These are phyloP conservation scores for Globisporangium cylindrosporum DNA, from an alignment of 352 stramenopile genomes.

Conservation along the genomic window DNA sequence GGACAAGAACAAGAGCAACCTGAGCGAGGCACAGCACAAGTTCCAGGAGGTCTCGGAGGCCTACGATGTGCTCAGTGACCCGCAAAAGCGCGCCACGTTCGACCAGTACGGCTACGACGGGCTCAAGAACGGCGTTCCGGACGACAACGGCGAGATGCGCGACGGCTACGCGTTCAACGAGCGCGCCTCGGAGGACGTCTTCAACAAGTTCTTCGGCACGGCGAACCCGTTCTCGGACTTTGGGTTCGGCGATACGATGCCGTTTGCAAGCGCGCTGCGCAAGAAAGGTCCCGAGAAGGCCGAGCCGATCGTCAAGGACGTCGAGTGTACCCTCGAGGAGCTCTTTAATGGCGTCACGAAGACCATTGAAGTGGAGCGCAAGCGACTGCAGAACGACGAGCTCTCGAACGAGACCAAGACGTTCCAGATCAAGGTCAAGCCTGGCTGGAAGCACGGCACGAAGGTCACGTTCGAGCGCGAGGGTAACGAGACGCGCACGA, in stretches of 20 bases:
- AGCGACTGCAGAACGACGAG: constrained; percentile 70
- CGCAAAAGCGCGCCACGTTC: constrained; percentile 89
- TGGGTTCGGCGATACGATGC: constrained; percentile 84
- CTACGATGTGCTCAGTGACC: constrained; percentile 93
- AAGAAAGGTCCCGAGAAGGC: constrained; percentile 80
- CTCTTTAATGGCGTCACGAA: constrained; percentile 91
- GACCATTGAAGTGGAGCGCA: constrained; percentile 80
- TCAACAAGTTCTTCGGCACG: constrained; percentile 92
- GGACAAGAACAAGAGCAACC: constrained; percentile 93
- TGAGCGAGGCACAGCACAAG: constrained; percentile 82
- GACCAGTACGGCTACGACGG: constrained; percentile 95
- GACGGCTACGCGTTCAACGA: constrained; percentile 90
- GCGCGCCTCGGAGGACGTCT: constrained; percentile 88
- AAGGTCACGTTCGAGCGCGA: constrained; percentile 95
- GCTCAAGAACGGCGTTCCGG: constrained; percentile 86
- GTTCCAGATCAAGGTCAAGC: constrained; percentile 90
- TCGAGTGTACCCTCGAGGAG: constrained; percentile 89
- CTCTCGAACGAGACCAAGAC: constrained; percentile 77
- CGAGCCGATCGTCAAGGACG: constrained; percentile 58
- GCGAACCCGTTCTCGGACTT: constrained; percentile 91
- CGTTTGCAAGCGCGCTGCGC: constrained; percentile 74
- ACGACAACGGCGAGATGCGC: constrained; percentile 71
- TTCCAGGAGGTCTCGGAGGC: constrained; percentile 95
- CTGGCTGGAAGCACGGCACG: constrained; percentile 93
- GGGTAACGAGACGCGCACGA: constrained; percentile 88